Evolutionary conservation across 164 flowering plant genomes (phyloP).

Genomic region (Warburgia ugandensis): DNA sequence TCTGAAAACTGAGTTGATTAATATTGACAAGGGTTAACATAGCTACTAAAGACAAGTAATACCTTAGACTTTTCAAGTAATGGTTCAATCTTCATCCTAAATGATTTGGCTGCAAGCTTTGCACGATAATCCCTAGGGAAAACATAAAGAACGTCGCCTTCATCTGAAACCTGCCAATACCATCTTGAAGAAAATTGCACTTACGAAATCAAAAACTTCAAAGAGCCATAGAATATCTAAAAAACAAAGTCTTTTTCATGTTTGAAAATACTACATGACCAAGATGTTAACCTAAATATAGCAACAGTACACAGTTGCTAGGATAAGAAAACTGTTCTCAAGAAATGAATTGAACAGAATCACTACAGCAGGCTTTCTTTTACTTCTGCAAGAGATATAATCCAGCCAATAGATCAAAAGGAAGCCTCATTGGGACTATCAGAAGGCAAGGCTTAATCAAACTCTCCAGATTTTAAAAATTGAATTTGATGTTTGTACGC

Average conservation of each 20-base stretch:
- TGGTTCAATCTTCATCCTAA: slow-evolving; percentile 79
- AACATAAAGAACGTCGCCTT: slow-evolving; percentile 94
- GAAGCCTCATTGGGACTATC: too few relatives aligned
- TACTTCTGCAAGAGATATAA: too few relatives aligned
- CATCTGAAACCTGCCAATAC: slow-evolving; percentile 85
- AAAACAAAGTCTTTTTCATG: slow-evolving; percentile 2
- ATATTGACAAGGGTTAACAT: neutral
- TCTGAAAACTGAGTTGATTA: neutral
- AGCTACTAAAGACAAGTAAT: slow-evolving; percentile 9
- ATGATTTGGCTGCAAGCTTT: slow-evolving; percentile 79
- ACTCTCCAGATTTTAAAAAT: too few relatives aligned
- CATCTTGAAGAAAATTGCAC: slow-evolving; percentile 40
- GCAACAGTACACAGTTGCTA: too few relatives aligned
- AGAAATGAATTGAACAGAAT: too few relatives aligned
- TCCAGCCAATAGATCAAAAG: too few relatives aligned
- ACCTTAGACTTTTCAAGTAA: slow-evolving; percentile 83
- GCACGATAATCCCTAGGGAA: slow-evolving; percentile 88
- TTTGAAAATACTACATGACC: neutral
- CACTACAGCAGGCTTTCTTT: too few relatives aligned
- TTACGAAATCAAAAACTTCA: slow-evolving; percentile 38
- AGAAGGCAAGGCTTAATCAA: too few relatives aligned
- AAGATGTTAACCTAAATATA: too few relatives aligned
- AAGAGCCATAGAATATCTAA: slow-evolving; percentile 10
- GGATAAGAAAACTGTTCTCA: too few relatives aligned
- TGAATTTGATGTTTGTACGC: too few relatives aligned